phyloP scores from a whole-genome alignment of 2,329 filamentous ascomycete species.

The Fusarium fujikuroi region DNA sequence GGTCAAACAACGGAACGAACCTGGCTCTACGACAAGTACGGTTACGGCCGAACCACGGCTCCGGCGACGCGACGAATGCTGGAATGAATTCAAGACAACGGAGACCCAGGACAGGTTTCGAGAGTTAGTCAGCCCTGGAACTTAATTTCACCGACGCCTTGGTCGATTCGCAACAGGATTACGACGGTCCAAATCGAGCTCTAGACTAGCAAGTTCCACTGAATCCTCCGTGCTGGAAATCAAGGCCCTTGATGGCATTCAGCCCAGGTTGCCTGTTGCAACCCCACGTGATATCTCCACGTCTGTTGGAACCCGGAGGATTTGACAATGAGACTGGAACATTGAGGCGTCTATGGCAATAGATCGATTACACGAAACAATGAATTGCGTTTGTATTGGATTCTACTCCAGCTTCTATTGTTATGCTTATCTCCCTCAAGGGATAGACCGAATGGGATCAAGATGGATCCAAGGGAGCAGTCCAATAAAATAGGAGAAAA shows the following conservation, averaged over 20 bases:
- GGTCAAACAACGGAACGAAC: not conserved
- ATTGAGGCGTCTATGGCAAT: not conserved
- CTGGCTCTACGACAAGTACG: conserved; percentile 5
- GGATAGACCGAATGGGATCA: not conserved
- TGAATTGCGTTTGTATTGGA: not conserved
- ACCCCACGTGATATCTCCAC: conserved; percentile 7
- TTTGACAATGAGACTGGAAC: not conserved
- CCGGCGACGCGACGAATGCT: conserved; percentile 7
- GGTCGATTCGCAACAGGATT: conserved; percentile 14
- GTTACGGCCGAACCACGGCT: conserved; percentile 21
- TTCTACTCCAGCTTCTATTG: not conserved
- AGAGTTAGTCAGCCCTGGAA: conserved; percentile 6
- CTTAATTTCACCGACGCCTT: not conserved
- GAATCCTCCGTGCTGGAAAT: not conserved
- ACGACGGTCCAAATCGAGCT: conserved; percentile 3
- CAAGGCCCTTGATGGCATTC: not conserved
- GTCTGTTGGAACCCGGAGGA: conserved; percentile 6
- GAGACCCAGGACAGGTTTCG: not conserved
- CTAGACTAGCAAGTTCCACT: not conserved
- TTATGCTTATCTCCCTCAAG: conserved; percentile 2
- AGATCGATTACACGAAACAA: not conserved
- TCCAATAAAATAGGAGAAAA: not conserved
- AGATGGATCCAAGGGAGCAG: not conserved
- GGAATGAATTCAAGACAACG: conserved; percentile 18
- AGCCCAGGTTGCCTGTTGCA: not conserved